A percentile compares a stretch with the other conserved stretches of the same genome.
phyloP scores from a whole-genome alignment of 2,329 filamentous ascomycete genomes.

The Phoma sp. region DNA sequence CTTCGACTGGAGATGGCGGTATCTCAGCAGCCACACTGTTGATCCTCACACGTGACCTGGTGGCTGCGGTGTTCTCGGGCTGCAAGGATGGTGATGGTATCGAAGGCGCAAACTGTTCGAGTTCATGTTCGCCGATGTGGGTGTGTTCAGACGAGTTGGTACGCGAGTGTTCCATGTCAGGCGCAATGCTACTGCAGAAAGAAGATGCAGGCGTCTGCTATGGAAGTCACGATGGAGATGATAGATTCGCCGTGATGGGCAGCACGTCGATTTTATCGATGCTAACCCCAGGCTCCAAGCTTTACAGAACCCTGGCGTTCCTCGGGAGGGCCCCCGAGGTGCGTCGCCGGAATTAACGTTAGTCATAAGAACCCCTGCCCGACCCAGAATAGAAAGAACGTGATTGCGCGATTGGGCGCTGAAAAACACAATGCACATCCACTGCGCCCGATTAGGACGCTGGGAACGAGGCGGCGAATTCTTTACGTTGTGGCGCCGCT shows the following conservation, averaged over 20 bases:
- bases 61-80: slow-evolving; percentile 17
- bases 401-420: slow-evolving; percentile 5
- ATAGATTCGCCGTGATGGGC: not conserved
- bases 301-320: slow-evolving; percentile 3
- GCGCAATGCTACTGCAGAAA: slow-evolving; percentile 11
- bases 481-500: not conserved
- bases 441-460: slow-evolving; percentile 5
- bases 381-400: slow-evolving; percentile 9
- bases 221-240: not conserved
- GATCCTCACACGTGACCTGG: slow-evolving; percentile 32
- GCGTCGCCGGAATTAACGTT: slow-evolving; percentile 6
- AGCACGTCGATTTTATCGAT: slow-evolving; percentile 2
- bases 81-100: slow-evolving; percentile 19
- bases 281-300: not conserved
- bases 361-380: slow-evolving; percentile 11
- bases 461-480: slow-evolving; percentile 10
- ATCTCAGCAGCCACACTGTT: slow-evolving; percentile 37
- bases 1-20: slow-evolving; percentile 9
- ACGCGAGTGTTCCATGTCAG: slow-evolving; percentile 25
- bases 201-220: not conserved
- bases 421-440: not conserved
- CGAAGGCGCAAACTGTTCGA: slow-evolving; percentile 3
- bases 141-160: slow-evolving; percentile 21
- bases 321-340: slow-evolving; percentile 1
- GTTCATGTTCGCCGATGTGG: slow-evolving; percentile 11